A percentile compares a stretch with the other conserved stretches of the same genome.
phyloP scores from a whole-genome alignment of 192 early-diverging fungal species.

The Entomortierella beljakovae region DNA sequence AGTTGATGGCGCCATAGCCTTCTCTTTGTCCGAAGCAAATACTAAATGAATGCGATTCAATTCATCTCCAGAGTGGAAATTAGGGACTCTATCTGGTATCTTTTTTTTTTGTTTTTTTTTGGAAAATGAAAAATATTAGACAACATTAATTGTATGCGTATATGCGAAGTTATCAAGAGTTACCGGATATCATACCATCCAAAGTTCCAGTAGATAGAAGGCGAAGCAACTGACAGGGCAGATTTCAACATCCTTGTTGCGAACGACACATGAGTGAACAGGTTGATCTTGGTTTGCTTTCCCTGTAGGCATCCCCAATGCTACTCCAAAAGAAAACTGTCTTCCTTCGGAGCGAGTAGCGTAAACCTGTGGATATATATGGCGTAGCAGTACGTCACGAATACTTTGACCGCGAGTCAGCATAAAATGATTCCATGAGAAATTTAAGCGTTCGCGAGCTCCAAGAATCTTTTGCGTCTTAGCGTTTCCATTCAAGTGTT shows the following conservation, averaged over 20 bases:
- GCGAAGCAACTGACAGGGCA: constrained; percentile 5
- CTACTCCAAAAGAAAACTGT: background rate
- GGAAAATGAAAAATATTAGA: background rate
- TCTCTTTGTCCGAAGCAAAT: too few relatives aligned
- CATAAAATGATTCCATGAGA: constrained; percentile 1
- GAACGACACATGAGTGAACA: background rate
- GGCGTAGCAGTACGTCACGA: background rate
- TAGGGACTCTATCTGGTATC: too few relatives aligned
- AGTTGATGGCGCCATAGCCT: too few relatives aligned
- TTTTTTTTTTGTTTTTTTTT: too few relatives aligned
- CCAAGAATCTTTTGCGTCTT: too few relatives aligned
- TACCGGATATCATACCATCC: background rate
- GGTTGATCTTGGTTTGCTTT: background rate
- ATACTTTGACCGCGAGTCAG: background rate
- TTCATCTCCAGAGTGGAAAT: too few relatives aligned
- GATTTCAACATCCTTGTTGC: constrained; percentile 12
- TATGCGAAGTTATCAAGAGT: background rate
- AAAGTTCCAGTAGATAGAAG: constrained; percentile 5
- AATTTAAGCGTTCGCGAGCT: background rate
- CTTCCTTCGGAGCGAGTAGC: background rate
- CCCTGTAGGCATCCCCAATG: constrained; percentile 3
- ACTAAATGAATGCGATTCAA: too few relatives aligned
- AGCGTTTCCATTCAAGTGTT: too few relatives aligned
- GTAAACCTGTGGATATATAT: background rate
- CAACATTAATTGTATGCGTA: background rate